Conservation (phyloP, 176 grass and related monocot species). For the Carex littledalei region DNA sequence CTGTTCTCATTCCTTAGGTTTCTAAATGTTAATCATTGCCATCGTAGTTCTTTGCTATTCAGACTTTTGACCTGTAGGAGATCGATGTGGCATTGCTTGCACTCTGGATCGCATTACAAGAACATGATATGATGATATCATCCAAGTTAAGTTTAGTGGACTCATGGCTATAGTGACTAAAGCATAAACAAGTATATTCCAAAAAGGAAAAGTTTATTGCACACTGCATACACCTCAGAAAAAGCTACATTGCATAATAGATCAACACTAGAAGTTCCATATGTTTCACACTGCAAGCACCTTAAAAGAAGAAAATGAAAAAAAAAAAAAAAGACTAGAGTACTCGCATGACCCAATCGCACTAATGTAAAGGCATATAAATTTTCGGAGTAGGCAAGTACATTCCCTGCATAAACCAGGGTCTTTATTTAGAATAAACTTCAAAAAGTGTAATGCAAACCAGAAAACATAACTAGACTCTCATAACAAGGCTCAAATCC, state of each 20-base stretch:
- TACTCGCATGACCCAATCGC: background rate
- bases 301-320: background rate
- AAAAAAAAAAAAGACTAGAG: background rate
- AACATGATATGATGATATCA: background rate
- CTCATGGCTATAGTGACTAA: background rate
- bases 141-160: background rate
- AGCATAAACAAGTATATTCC: background rate
- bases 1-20: background rate
- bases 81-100: background rate
- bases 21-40: background rate
- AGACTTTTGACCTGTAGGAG: background rate
- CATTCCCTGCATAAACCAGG: background rate
- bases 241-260: background rate
- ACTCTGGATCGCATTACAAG: background rate
- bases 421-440: conserved; percentile 2
- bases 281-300: background rate
- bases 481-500: background rate
- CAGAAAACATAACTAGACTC: conserved; percentile 2
- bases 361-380: background rate
- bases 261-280: background rate
- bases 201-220: too few species aligned
- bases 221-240: too few species aligned
- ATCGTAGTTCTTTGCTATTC: background rate
- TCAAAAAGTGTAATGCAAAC: background rate
- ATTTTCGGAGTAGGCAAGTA: background rate